Evolutionary conservation across 306 rosid genomes (phyloP), one percentile per base, ranked within the genome.

Genomic region (Ormosia semicastrata): DNA sequence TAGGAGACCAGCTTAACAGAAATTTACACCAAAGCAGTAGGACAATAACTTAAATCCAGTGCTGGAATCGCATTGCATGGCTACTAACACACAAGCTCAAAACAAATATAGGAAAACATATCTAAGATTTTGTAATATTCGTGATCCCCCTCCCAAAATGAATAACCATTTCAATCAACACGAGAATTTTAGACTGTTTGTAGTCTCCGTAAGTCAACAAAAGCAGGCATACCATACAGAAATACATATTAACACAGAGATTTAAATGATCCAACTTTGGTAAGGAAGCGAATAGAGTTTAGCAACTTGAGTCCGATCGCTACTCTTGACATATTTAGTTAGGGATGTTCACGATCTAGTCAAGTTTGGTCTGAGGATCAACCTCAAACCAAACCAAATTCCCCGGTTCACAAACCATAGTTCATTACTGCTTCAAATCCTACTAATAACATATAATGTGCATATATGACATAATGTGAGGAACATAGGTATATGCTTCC

Each of bases 1-100:
- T 70, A 12, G 36, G 41, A 56, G 79, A 68, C 7, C 18, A 62
- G 12, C 54, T 66, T 77, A 50, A 73, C 36, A 77, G 78, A 77
- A 73, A 39, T 63, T 59, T 53, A 71, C 46, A 77, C 46, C 81
- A 58, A 44, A 57, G 54, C 47, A 49, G 18, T 6, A 63, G 66
- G 57, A 85, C 52, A 41, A 56, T 13, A 79, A 24, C 53, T 39
- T n/a, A 14, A 47, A 58, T 6, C 43, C 58, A 56, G 18, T 7
- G 17, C 3, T 39, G 56, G 12, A 40, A 63, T 10, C 2, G 2
- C 41, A 43, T 46, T 40, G 62, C 69, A 54, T 17, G 65, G 37
- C 29, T 6, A 46, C 71, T 67, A 41, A 46, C 29, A 77, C 10
- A 66, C 17, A 66, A 17, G 66, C 60, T 72, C 14, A 36, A 83